These are phyloP conservation scores for Sporopachydermia quercuum DNA, from an alignment of 805 yeast species.

Conservation along the genomic window DNA sequence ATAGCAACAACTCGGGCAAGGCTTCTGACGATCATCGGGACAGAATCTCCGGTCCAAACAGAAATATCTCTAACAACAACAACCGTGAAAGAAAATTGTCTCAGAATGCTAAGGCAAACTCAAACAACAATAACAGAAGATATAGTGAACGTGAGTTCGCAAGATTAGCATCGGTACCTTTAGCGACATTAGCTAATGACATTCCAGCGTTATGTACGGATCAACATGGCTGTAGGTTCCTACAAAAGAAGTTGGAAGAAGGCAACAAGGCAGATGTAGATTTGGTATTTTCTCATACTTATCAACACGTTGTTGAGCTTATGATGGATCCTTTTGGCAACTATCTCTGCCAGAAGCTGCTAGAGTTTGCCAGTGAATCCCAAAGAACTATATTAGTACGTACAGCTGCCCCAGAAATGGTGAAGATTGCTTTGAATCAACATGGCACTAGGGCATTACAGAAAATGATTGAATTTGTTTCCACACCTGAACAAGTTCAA, in stretches of 20 bases:
- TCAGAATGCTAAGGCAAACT: too few species aligned
- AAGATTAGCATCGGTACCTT: constrained; percentile 23
- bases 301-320: constrained; percentile 62
- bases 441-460: constrained; percentile 96
- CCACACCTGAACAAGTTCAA: constrained; percentile 54
- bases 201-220: constrained; percentile 79
- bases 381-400: constrained; percentile 59
- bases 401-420: constrained; percentile 59
- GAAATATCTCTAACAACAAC: too few species aligned
- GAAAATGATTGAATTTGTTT: constrained; percentile 72
- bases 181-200: constrained; percentile 35
- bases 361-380: constrained; percentile 56
- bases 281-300: constrained; percentile 68
- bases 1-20: too few species aligned
- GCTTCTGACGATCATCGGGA: too few species aligned
- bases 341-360: constrained; percentile 77
- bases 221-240: constrained; percentile 90
- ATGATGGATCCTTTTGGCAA: constrained; percentile 98
- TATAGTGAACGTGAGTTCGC: constrained; percentile 11
- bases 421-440: constrained; percentile 75
- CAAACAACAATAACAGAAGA: constrained; percentile 4
- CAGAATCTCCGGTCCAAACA: too few species aligned
- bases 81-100: too few species aligned
- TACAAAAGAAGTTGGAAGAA: constrained; percentile 73
- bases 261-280: constrained; percentile 16